A percentile compares a stretch with the other conserved stretches of the same genome.
Conservation (phyloP, 345 rosid species). For the Turnera subulata region DNA sequence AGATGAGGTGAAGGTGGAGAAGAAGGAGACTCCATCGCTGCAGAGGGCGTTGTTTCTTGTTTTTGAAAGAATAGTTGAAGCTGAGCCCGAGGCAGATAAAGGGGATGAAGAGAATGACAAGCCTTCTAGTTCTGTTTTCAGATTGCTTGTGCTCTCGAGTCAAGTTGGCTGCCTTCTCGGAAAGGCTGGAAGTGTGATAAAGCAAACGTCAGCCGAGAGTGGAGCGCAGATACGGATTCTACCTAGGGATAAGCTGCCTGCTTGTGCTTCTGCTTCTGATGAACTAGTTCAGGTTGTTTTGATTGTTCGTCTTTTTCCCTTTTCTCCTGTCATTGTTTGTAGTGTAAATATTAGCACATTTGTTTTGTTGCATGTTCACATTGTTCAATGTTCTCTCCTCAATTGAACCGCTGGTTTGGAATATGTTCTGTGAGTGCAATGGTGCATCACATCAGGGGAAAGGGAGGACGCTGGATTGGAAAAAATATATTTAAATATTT, state of each 20-base stretch:
- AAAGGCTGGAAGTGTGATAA: constrained; percentile 59
- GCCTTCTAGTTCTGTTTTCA: constrained; percentile 30
- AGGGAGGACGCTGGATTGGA: no score
- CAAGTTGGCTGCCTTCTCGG: constrained; percentile 69
- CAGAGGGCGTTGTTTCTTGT: constrained; percentile 59
- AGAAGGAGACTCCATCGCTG: constrained; percentile 31
- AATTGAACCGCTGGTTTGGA: no score
- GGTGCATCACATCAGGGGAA: no score
- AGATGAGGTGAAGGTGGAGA: constrained; percentile 22
- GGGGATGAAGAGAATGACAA: constrained; percentile 34
- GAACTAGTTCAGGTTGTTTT: constrained; percentile 63
- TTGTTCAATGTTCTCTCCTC: no score
- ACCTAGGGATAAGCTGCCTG: constrained; percentile 62
- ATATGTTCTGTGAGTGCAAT: no score
- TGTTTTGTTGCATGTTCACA: no score
- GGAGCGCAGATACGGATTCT: constrained; percentile 65
- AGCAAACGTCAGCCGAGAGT: constrained; percentile 56
- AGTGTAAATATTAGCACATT: no score
- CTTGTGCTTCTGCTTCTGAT: constrained; percentile 46
- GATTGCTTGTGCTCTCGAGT: constrained; percentile 54
- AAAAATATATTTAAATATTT: not conserved
- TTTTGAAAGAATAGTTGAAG: constrained; percentile 51
- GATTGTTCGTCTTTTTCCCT: not conserved
- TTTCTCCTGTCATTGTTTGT: not conserved
- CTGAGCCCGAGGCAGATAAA: constrained; percentile 27